These are phyloP conservation scores for Ceratocystis diversiconidia DNA, from an alignment of 2,329 filamentous ascomycete genomes.

Conservation along the genomic window DNA sequence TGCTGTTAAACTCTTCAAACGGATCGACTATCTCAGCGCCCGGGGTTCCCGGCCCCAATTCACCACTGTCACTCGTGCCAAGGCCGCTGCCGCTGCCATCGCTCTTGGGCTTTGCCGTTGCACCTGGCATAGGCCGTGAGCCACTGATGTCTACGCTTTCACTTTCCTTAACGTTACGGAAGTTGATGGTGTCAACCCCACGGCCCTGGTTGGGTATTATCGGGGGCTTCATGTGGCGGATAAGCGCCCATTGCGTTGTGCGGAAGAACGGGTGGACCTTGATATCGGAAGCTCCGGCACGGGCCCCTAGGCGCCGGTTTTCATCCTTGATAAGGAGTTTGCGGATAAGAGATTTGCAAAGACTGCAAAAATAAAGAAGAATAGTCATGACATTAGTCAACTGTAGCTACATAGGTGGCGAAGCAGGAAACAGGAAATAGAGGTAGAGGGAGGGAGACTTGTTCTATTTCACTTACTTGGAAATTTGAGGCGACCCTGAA, in stretches of 20 bases:
- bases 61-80: conserved; percentile 43
- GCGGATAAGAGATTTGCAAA: conserved; percentile 91
- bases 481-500: conserved; percentile 67
- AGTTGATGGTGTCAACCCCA: conserved; percentile 88
- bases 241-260: conserved; percentile 87
- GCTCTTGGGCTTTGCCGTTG: conserved; percentile 12
- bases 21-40: conserved; percentile 73
- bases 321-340: conserved; percentile 98
- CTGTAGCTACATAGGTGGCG: conserved; percentile 9
- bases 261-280: conserved; percentile 95
- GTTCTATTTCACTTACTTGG: conserved; percentile 53
- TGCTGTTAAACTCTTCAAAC: conserved; percentile 97
- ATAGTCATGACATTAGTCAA: conserved; percentile 9
- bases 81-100: neutral
- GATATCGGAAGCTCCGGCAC: conserved; percentile 91
- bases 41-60: conserved; percentile 84
- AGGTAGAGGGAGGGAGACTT: too few relatives aligned
- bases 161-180: conserved; percentile 94
- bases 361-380: conserved; percentile 34
- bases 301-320: conserved; percentile 78
- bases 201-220: conserved; percentile 87
- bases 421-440: neutral
- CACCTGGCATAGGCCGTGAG: conserved; percentile 31
- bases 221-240: conserved; percentile 93
- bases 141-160: conserved; percentile 78